Conservation (phyloP, 441 rosid species). For the Arabidopsis hybrid region DNA sequence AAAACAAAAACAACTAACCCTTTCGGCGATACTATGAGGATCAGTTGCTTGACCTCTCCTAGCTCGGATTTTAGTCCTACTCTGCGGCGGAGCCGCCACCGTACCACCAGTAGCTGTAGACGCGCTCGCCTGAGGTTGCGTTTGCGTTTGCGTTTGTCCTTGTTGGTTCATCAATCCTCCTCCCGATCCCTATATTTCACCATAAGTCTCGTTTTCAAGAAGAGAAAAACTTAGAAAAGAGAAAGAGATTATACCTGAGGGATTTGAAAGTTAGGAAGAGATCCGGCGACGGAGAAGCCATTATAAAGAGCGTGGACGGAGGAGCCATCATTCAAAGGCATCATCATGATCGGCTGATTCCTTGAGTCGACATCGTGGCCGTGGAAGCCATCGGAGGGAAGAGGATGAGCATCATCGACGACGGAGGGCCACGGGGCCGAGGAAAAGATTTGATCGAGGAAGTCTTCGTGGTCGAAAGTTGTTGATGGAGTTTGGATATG, state of each 20-base stretch:
- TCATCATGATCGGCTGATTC: conserved; percentile 54
- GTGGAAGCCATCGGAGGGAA: conserved; percentile 38
- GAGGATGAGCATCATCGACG: conserved; percentile 45
- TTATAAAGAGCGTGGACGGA: conserved; percentile 60
- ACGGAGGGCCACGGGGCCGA: conserved; percentile 47
- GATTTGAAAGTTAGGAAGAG: conserved; percentile 64
- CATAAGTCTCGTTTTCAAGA: conserved; percentile 6
- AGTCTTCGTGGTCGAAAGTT: conserved; percentile 44
- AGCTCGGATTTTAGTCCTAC: conserved; percentile 82
- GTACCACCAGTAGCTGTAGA: conserved; percentile 52
- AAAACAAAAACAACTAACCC: conserved; percentile 48
- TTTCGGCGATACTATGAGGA: conserved; percentile 94
- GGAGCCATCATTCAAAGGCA: conserved; percentile 48
- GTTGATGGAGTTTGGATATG: conserved; percentile 44
- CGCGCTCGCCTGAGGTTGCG: conserved; percentile 50
- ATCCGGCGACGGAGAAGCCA: conserved; percentile 58
- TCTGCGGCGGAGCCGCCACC: conserved; percentile 60
- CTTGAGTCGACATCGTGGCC: conserved; percentile 33
- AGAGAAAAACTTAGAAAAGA: not conserved
- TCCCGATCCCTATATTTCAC: conserved; percentile 45
- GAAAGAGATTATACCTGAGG: conserved; percentile 50
- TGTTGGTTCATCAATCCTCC: conserved; percentile 48
- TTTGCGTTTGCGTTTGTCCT: conserved; percentile 47
- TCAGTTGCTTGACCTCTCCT: conserved; percentile 98
- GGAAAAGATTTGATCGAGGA: conserved; percentile 55